These are phyloP conservation scores for Westerdykella ornata DNA, from an alignment of 2,329 filamentous ascomycete species.

Conservation along the genomic window DNA sequence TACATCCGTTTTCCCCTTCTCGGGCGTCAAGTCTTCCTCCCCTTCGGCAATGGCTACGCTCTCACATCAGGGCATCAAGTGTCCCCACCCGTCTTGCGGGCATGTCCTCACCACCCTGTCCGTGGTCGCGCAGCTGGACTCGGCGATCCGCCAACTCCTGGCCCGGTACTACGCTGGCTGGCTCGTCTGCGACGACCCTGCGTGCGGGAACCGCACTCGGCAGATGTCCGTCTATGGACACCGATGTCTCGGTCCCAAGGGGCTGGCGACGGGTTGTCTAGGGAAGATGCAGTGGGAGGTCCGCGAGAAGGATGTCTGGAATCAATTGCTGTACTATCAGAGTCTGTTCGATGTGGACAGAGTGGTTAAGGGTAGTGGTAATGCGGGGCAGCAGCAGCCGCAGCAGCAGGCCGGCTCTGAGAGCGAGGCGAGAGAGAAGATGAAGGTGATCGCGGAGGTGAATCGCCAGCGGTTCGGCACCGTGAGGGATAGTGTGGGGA, in stretches of 20 bases:
- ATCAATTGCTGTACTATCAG: slow-evolving; percentile 84
- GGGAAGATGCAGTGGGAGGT: slow-evolving; percentile 87
- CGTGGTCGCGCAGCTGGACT: slow-evolving; percentile 79
- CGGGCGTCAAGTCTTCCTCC: slow-evolving; percentile 54
- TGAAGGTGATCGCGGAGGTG: slow-evolving; percentile 64
- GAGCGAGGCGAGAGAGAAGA: slow-evolving; percentile 41
- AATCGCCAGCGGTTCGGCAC: slow-evolving; percentile 75
- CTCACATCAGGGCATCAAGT: slow-evolving; percentile 68
- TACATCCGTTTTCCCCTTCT: slow-evolving; percentile 64
- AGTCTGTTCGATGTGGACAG: slow-evolving; percentile 86
- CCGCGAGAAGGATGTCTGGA: slow-evolving; percentile 84
- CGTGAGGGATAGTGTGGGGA: slow-evolving; percentile 69
- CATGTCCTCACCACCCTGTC: slow-evolving; percentile 61
- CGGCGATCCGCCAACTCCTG: slow-evolving; percentile 70
- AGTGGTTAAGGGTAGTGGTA: slow-evolving; percentile 52
- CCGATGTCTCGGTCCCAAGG: slow-evolving; percentile 79
- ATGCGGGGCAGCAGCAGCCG: slow-evolving; percentile 47
- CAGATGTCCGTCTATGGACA: slow-evolving; percentile 91
- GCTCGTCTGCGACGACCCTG: slow-evolving; percentile 82
- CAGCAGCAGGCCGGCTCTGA: too few species aligned
- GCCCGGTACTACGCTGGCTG: slow-evolving; percentile 87
- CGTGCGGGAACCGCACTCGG: slow-evolving; percentile 78
- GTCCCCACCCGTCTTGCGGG: slow-evolving; percentile 57
- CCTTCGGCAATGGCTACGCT: slow-evolving; percentile 46
- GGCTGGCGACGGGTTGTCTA: slow-evolving; percentile 74